Evolutionary conservation across 257 asterid genomes (phyloP), one percentile per base, ranked within the genome.

Genomic region (Hygrophila difformis): DNA sequence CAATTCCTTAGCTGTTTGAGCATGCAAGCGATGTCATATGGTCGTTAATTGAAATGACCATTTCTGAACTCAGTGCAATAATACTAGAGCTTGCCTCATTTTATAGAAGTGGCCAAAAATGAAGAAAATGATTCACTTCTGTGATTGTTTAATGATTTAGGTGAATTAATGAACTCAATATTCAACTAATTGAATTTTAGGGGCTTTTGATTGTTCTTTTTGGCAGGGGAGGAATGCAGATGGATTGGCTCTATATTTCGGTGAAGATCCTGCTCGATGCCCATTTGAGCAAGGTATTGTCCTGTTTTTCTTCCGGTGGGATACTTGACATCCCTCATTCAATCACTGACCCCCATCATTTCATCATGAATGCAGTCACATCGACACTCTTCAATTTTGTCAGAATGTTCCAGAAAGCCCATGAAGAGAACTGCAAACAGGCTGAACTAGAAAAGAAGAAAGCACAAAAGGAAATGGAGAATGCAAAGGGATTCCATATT

Each of bases 391-490:
- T 81, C 68, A 92, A 83, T 74, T 92, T 92, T 61, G 93, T 92
- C 71, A 73, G 93, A 63, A 53, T 87, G 78, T 92, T 83, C 71
- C 77, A 77, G 44, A 87, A 83, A 63, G 99, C 99, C 22, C 94
- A 76, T 10, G 99, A 92, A 51, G 99, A 92, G 56, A 92, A 92
- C 51, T 64, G 77, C 52, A 92, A 87, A 65, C 99, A 92, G 66
- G 95, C 84, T 33, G 99, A 92, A 61, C 64, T 83, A 6, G 99
- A 92, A 69, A 92, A 73, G 88, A 91, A 91, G 83, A 82, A 86
- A 81, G 95, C 93, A 57, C 89, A 65, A 55, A 86, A 82, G 81
- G 95, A 83, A 64, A 85, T 67, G 85, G 93, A 76, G 61, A 74
- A 69, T 34, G 75, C 86, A 37, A 78, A 70, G 75, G 85, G 87